A percentile compares a stretch with the other conserved stretches of the same genome.
Evolutionary conservation across 164 flowering plant species (phyloP).

Genomic region (Annona squamosa): DNA sequence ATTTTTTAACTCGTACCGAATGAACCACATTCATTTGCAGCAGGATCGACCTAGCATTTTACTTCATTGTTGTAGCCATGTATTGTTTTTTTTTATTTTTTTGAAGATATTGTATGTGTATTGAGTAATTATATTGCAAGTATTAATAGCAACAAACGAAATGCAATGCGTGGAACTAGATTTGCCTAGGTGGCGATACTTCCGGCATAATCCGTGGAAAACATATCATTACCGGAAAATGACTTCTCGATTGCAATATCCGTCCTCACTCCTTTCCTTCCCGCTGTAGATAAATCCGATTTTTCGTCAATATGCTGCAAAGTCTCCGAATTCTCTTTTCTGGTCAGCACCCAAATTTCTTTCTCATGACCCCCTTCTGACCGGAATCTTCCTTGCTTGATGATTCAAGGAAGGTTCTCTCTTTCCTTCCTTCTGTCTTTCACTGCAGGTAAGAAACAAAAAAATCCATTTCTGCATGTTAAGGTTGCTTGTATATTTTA

Average conservation of each 20-base stretch:
- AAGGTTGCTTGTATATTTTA: neutral
- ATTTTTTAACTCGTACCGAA: too few relatives aligned
- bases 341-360: too few relatives aligned
- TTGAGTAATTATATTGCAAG: too few relatives aligned
- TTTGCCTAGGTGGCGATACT: too few relatives aligned
- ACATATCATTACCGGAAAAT: neutral
- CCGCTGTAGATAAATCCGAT: neutral
- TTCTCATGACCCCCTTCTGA: neutral
- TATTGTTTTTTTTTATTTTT: too few relatives aligned
- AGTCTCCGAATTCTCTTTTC: neutral
- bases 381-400: neutral
- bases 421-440: neutral
- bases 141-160: too few relatives aligned
- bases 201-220: too few relatives aligned
- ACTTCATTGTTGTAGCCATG: too few relatives aligned
- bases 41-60: too few relatives aligned
- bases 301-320: neutral
- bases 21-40: too few relatives aligned
- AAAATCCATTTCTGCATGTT: neutral
- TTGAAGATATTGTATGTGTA: too few relatives aligned
- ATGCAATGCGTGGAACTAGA: too few relatives aligned
- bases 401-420: neutral
- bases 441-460: neutral
- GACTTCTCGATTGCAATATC: neutral
- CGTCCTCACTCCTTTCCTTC: neutral